phyloP scores from a whole-genome alignment of 805 yeast species.

The Komagataella phaffii region DNA sequence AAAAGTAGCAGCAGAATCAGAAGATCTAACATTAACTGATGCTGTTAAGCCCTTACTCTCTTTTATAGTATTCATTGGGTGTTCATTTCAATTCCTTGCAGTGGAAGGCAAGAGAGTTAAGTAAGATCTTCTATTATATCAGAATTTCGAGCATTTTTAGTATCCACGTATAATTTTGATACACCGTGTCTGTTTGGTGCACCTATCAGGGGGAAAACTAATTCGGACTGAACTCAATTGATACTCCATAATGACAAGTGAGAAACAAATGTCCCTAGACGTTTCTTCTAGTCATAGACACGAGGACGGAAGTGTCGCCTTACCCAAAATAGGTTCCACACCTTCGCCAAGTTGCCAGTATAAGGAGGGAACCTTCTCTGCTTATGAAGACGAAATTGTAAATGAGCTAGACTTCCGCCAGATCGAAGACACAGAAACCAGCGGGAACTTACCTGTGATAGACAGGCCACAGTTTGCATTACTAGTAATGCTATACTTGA shows the following conservation, averaged over 20 bases:
- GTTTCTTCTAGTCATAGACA: background rate
- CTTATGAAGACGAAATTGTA: background rate
- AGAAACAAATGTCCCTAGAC: background rate
- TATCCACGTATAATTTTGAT: background rate
- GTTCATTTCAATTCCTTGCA: background rate
- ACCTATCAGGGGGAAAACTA: background rate
- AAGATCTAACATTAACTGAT: background rate
- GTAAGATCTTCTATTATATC: background rate
- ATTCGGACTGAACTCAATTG: background rate
- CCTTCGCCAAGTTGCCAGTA: background rate
- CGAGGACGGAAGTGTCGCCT: background rate
- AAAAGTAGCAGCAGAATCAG: slow-evolving; percentile 7
- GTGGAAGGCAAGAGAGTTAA: background rate
- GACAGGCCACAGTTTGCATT: slow-evolving; percentile 71
- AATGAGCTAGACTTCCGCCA: background rate
- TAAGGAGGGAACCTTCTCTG: background rate
- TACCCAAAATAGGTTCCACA: background rate
- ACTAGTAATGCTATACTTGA: slow-evolving; percentile 59
- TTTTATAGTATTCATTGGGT: background rate
- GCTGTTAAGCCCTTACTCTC: background rate
- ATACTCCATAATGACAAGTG: background rate
- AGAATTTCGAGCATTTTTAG: background rate
- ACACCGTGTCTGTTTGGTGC: background rate
- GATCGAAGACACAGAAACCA: background rate
- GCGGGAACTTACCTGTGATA: slow-evolving; percentile 11